These are phyloP conservation scores for Paraleonurus japonicus DNA, from an alignment of 257 asterid species.

Conservation along the genomic window DNA sequence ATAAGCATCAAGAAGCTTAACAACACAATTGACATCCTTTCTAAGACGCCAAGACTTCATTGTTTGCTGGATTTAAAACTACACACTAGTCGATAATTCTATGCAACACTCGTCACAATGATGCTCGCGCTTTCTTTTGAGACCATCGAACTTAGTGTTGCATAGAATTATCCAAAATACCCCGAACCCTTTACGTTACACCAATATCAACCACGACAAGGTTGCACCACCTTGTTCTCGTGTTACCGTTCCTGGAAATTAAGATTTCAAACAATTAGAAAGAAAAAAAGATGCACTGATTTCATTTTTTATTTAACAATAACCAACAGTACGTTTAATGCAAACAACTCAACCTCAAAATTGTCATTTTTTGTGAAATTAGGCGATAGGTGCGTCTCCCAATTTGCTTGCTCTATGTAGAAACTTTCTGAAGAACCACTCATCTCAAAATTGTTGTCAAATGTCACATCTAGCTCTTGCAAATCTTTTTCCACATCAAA, in stretches of 20 bases:
- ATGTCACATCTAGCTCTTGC: conserved; percentile 32
- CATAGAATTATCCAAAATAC: conserved; percentile 15
- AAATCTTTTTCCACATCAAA: conserved; percentile 25
- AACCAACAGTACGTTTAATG: conserved; percentile 31
- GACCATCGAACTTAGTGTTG: background rate
- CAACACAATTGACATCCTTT: conserved; percentile 5
- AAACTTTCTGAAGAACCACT: conserved; percentile 35
- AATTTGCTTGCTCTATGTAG: conserved; percentile 28
- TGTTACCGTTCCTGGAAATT: conserved; percentile 34
- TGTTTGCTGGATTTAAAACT: conserved; percentile 5
- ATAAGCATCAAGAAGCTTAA: conserved; percentile 28
- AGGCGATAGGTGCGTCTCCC: conserved; percentile 33
- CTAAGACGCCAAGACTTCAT: conserved; percentile 15
- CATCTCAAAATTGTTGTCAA: conserved; percentile 32
- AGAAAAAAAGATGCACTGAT: conserved; percentile 31
- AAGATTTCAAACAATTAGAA: conserved; percentile 37
- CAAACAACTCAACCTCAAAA: conserved; percentile 38
- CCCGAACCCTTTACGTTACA: background rate
- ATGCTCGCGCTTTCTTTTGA: background rate
- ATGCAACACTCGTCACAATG: conserved; percentile 14
- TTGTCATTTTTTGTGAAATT: conserved; percentile 29
- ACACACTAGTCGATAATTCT: background rate
- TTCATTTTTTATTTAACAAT: conserved; percentile 29
- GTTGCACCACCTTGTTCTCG: conserved; percentile 53
- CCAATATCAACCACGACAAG: conserved; percentile 17